Evolutionary conservation across 768 basidiomycete species (phyloP).

Genomic region (Jaapia argillacea): DNA sequence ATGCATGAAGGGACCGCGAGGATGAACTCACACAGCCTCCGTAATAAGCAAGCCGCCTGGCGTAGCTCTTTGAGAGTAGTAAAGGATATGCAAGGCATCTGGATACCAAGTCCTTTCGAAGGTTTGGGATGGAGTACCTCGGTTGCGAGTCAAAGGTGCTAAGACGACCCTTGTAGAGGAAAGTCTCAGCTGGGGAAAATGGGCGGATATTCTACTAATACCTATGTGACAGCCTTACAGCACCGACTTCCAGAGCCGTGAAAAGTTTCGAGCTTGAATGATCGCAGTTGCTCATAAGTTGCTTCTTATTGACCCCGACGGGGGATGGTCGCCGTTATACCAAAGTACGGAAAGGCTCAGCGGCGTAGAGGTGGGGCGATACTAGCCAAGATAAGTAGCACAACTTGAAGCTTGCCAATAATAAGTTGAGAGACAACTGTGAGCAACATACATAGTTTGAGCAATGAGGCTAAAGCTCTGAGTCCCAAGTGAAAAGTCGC

Average conservation of each 20-base stretch:
- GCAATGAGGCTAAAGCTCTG: no score
- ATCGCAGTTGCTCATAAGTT: no score
- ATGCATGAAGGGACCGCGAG: not conserved
- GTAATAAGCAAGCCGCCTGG: conserved; percentile 18
- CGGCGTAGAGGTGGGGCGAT: no score
- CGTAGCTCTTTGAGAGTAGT: conserved; percentile 6
- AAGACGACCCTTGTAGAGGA: conserved; percentile 6
- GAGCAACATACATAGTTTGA: no score
- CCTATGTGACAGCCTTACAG: not conserved
- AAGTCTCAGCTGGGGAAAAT: not conserved
- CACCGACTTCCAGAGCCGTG: not conserved
- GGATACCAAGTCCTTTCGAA: conserved; percentile 2
- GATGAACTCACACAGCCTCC: conserved; percentile 13
- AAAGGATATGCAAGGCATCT: conserved; percentile 4
- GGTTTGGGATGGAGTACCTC: conserved; percentile 3
- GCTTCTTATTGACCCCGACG: no score
- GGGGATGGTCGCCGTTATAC: no score
- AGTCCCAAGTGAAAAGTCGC: no score
- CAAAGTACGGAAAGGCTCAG: no score
- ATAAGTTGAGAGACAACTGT: no score
- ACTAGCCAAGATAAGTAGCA: no score
- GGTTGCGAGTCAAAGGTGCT: conserved; percentile 12
- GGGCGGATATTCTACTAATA: not conserved
- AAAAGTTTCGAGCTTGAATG: not conserved
- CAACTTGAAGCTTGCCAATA: no score